These are phyloP conservation scores for Corylus avellana DNA, from an alignment of 306 rosid species.

Conservation along the genomic window DNA sequence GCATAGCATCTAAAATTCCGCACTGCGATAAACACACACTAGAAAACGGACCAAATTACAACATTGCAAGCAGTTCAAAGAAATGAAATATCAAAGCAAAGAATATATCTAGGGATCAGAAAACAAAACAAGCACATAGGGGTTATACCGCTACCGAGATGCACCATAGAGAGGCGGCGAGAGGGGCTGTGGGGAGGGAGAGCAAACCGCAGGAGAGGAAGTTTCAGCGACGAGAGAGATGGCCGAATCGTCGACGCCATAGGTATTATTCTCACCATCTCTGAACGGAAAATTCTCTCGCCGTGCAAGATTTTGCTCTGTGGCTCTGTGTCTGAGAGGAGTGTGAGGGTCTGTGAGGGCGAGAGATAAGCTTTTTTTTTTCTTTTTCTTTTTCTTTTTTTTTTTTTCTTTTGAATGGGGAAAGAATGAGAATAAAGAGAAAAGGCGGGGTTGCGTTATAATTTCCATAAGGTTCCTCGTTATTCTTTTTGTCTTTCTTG, in stretches of 20 bases:
- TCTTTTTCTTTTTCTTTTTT: not conserved
- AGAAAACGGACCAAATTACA: not conserved
- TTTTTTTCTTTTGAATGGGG: not conserved
- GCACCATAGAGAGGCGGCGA: slow-evolving; percentile 43
- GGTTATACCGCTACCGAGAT: slow-evolving; percentile 47
- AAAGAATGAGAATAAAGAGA: slow-evolving; percentile 7
- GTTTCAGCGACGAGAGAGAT: slow-evolving; percentile 59
- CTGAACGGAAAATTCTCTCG: not conserved
- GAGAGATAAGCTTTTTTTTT: slow-evolving; percentile 10
- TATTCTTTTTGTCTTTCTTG: no score
- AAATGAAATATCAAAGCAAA: not conserved
- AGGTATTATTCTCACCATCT: slow-evolving; percentile 66
- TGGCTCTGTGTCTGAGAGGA: not conserved
- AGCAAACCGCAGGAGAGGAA: slow-evolving; percentile 48
- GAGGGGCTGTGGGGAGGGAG: slow-evolving; percentile 46
- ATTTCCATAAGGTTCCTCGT: not conserved
- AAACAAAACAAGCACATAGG: not conserved
- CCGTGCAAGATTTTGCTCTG: slow-evolving; percentile 2
- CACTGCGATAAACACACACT: not conserved
- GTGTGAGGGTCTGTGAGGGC: not conserved
- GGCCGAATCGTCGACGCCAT: slow-evolving; percentile 82
- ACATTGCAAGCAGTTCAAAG: not conserved
- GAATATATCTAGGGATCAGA: slow-evolving; percentile 1
- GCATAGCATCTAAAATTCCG: not conserved
- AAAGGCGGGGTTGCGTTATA: not conserved